Evolutionary conservation across 441 rosid genomes (phyloP).

Genomic region (Populus tomentosa): DNA sequence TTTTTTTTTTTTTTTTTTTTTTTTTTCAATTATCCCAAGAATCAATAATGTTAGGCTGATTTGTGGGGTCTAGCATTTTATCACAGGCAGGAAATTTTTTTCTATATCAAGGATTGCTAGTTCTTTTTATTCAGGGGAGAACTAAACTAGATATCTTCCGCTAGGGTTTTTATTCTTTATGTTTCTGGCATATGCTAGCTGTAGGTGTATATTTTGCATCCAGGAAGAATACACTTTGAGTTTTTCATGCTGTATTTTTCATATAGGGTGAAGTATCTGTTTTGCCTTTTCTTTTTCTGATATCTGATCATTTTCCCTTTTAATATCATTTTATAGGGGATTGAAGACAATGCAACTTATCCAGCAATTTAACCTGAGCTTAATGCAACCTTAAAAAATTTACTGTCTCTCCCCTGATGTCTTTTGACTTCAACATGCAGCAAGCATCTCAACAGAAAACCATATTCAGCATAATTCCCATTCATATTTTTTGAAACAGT

Average conservation of each 20-base stretch:
- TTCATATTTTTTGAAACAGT: neutral
- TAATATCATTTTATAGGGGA: neutral
- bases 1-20: no score
- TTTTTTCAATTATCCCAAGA: no score
- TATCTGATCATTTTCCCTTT: neutral
- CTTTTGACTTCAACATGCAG: neutral
- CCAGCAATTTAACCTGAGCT: neutral
- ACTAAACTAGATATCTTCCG: neutral
- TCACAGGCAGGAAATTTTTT: no score
- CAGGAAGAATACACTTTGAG: neutral
- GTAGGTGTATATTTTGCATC: neutral
- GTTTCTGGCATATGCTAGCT: neutral
- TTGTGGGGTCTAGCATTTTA: no score
- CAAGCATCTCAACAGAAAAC: neutral
- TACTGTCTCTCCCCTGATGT: neutral
- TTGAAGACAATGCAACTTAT: neutral
- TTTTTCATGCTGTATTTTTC: neutral
- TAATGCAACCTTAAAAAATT: neutral
- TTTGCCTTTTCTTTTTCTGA: neutral
- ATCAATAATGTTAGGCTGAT: no score
- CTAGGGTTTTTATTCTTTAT: neutral
- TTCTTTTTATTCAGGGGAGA: neutral
- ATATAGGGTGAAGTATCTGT: neutral
- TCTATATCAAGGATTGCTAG: neutral
- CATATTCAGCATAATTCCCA: neutral